These are phyloP conservation scores for Ogataea nakhonphanomensis DNA, from an alignment of 805 yeast species.

Conservation along the genomic window DNA sequence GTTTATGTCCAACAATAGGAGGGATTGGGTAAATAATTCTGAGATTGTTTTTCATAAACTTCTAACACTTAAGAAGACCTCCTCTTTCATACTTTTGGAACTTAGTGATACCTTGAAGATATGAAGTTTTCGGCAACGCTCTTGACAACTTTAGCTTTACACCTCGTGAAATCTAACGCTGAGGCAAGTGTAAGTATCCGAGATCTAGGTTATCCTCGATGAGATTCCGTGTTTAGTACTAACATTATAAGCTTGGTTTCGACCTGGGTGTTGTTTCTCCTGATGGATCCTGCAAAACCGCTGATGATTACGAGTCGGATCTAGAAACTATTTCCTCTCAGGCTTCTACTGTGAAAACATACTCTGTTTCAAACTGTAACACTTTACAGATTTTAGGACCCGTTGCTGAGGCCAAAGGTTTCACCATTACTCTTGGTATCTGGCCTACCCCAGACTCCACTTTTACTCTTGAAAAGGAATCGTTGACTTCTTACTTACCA, in stretches of 20 bases:
- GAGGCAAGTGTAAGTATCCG: conserved; percentile 18
- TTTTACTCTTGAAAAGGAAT: conserved; percentile 68
- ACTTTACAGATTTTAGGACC: conserved; percentile 83
- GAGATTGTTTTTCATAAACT: conserved; percentile 6
- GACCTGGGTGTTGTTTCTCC: conserved; percentile 81
- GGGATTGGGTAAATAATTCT: background rate
- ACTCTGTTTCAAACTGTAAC: conserved; percentile 93
- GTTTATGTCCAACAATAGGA: conserved; percentile 7
- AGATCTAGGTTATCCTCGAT: background rate
- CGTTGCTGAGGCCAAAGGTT: conserved; percentile 75
- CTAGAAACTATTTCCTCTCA: conserved; percentile 55
- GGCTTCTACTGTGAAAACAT: conserved; percentile 71
- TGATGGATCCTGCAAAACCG: conserved; percentile 70
- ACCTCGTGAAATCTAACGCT: conserved; percentile 22
- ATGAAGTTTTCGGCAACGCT: conserved; percentile 29
- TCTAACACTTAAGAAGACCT: conserved; percentile 1
- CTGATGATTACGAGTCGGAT: conserved; percentile 68
- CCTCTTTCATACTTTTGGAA: conserved; percentile 2
- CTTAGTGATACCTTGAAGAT: conserved; percentile 6
- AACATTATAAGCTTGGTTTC: conserved; percentile 52
- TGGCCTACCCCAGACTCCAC: conserved; percentile 92
- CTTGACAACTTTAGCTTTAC: conserved; percentile 23
- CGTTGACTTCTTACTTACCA: conserved; percentile 71
- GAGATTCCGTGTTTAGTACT: background rate
- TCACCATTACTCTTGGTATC: conserved; percentile 76